Evolutionary conservation across 371 early-diverging fungal genomes (phyloP).

Genomic region (Mucor indicus): DNA sequence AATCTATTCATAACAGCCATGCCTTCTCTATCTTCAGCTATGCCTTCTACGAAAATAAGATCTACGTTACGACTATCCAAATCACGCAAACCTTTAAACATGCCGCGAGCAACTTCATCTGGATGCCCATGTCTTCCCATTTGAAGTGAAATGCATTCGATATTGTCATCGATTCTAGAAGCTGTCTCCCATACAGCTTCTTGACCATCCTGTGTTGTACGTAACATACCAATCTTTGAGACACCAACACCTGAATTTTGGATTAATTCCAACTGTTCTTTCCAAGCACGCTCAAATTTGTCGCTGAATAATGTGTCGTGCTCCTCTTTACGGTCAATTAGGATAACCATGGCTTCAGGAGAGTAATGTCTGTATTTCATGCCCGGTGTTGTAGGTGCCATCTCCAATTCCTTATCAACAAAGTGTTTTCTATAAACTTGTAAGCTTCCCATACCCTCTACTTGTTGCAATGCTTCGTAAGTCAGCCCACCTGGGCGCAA

Average conservation of each 20-base stretch:
- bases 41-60: constrained; percentile 88
- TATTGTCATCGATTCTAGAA: constrained; percentile 4
- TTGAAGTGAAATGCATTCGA: constrained; percentile 23
- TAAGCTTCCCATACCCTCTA: constrained; percentile 56
- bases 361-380: constrained; percentile 99
- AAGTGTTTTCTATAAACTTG: constrained; percentile 83
- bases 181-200: constrained; percentile 18
- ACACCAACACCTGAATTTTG: constrained; percentile 15
- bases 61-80: constrained; percentile 77
- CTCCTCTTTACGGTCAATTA: constrained; percentile 54
- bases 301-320: constrained; percentile 2
- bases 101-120: constrained; percentile 70
- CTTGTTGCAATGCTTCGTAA: constrained; percentile 63
- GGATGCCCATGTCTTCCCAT: constrained; percentile 52
- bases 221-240: constrained; percentile 28
- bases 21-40: constrained; percentile 80
- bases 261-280: constrained; percentile 15
- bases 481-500: constrained; percentile 99
- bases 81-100: constrained; percentile 83
- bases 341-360: constrained; percentile 84
- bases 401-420: constrained; percentile 66
- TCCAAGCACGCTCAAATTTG: constrained; percentile 23
- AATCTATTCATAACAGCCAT: constrained; percentile 98
- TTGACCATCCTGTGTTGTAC: constrained; percentile 22
- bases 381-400: constrained; percentile 93